Base-by-base conservation (phyloP, 1,284 basidiomycete genomes). In the Ustilago crameri region DNA sequence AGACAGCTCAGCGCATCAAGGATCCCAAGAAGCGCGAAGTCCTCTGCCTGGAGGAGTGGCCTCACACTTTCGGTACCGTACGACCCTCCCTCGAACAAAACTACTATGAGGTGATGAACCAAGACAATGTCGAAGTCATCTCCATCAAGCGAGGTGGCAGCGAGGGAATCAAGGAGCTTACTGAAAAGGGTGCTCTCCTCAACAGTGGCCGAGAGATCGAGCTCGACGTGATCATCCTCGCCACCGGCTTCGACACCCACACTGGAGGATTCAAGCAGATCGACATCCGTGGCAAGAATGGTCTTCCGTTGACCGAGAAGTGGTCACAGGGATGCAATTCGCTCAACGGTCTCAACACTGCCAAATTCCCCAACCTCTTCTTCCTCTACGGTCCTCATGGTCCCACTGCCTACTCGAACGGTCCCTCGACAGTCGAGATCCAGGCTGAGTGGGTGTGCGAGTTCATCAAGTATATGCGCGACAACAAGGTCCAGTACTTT, bases 61-160 rank as follows among this genome's bases (percentile, higher is more conserved):
- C 66, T 22, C 76, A 78, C 52, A 72, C 74, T 0, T 77, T 77
- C 26, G 76, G 76, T 41, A 77, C 75, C 10, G 70, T 71, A 4
- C 57, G 76, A 24, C 71, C 71, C 9, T 74, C 75, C 12, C 58
- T 77, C 32, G 74, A 78, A 43, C 63, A 66, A 26, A 69, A 74
- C 43, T 78, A 74, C 56, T 78, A 76, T 26, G 80, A 85, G 34
- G 83, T 84, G 34, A 82, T 90, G 37, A 83, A 87, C 53, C 84
- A 84, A 49, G 85, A 86, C 5, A 89, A 90, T 73, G 87, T 89
- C 27, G 82, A 82, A 30, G 69, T 89, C 32, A 80, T 79, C 20
- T 87, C 86, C 84, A 85, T 86, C 30, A 74, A 68, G 52, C 51
- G 68, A 2, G 62, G 58, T 14, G 62, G 58, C 10, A 48, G 65